Conservation (phyloP, 257 asterid species). For the Rubia yunnanensis region DNA sequence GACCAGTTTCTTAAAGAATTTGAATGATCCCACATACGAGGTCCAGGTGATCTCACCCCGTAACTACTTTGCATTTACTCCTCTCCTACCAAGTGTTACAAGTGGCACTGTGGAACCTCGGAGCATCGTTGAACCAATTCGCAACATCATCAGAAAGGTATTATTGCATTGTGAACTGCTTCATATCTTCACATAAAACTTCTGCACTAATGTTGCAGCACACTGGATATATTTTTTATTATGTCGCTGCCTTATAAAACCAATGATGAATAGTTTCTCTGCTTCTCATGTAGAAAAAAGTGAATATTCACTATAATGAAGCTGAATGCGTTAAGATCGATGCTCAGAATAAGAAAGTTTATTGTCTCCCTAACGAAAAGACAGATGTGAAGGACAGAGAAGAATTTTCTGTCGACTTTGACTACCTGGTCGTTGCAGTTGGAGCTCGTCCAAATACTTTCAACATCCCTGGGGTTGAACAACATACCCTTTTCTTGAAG, state of each 20-base stretch:
- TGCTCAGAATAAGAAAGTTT: constrained; percentile 70
- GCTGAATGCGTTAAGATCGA: constrained; percentile 83
- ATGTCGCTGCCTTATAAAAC: neutral
- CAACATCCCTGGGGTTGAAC: constrained; percentile 93
- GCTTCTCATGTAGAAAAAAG: constrained; percentile 50
- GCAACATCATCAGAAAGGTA: constrained; percentile 86
- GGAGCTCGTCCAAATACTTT: constrained; percentile 95
- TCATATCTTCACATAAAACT: neutral
- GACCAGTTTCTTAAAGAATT: constrained; percentile 70
- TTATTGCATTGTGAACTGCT: neutral
- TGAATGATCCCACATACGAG: constrained; percentile 65
- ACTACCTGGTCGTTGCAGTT: constrained; percentile 73
- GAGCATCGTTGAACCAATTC: constrained; percentile 90
- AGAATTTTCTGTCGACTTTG: constrained; percentile 79
- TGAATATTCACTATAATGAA: constrained; percentile 58
- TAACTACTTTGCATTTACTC: constrained; percentile 91
- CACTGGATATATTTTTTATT: neutral
- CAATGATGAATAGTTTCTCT: neutral
- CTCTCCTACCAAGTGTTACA: constrained; percentile 91
- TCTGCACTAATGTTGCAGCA: neutral
- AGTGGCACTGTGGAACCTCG: constrained; percentile 94
- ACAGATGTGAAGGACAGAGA: constrained; percentile 46
- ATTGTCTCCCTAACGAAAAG: constrained; percentile 54
- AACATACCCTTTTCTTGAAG: constrained; percentile 85
- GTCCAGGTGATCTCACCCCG: constrained; percentile 95